Evolutionary conservation across 352 stramenopile species (phyloP).

Genomic region (Phytophthora palmivora): DNA sequence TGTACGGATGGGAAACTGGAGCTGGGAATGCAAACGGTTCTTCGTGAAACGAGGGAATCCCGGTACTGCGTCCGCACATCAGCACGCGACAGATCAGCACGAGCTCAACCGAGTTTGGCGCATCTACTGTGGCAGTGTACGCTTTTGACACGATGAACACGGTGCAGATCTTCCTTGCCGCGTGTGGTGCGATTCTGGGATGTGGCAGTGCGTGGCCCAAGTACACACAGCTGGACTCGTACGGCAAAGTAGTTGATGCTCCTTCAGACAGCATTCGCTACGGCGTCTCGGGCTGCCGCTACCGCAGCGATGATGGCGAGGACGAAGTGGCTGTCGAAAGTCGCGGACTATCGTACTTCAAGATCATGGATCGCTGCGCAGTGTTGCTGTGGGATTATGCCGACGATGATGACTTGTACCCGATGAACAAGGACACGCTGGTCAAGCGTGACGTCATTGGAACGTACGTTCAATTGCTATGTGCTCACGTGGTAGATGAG

Average conservation of each 20-base stretch:
- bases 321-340: slow-evolving; percentile 38
- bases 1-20: slow-evolving; percentile 43
- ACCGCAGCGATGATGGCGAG: slow-evolving; percentile 40
- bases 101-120: slow-evolving; percentile 38
- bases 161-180: slow-evolving; percentile 44
- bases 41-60: slow-evolving; percentile 38
- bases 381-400: slow-evolving; percentile 43
- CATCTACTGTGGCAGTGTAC: slow-evolving; percentile 39
- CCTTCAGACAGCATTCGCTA: slow-evolving; percentile 41
- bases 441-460: slow-evolving; percentile 47
- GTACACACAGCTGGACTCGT: slow-evolving; percentile 38
- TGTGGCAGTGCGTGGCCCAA: slow-evolving; percentile 35
- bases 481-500: background rate
- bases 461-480: slow-evolving; percentile 30
- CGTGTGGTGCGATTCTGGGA: slow-evolving; percentile 36
- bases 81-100: slow-evolving; percentile 34
- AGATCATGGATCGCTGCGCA: slow-evolving; percentile 33
- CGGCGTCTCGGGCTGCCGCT: slow-evolving; percentile 34
- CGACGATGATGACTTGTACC: slow-evolving; percentile 41
- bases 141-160: slow-evolving; percentile 49
- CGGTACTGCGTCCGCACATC: slow-evolving; percentile 35
- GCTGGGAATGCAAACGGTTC: slow-evolving; percentile 39
- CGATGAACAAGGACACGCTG: slow-evolving; percentile 32
- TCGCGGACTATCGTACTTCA: slow-evolving; percentile 43
- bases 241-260: slow-evolving; percentile 36